phyloP scores from a whole-genome alignment of 2,329 filamentous ascomycete species.

The Ophiostoma perfectum region DNA sequence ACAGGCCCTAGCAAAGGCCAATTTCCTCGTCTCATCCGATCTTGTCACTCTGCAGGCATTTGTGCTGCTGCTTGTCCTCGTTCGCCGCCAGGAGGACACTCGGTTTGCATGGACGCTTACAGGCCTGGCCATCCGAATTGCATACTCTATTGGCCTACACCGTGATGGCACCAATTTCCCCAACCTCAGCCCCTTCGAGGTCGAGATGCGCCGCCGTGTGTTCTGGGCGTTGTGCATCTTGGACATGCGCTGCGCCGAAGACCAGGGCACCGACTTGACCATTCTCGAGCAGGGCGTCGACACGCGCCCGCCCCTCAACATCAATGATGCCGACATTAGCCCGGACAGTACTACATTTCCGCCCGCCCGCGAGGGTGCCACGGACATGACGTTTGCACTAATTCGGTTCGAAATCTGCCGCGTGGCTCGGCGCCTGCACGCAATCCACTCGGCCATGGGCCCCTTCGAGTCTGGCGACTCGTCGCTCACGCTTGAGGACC shows the following conservation, averaged over 20 bases:
- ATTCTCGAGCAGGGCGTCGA: constrained; percentile 45
- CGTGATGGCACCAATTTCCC: constrained; percentile 51
- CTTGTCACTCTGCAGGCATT: constrained; percentile 58
- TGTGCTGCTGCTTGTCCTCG: constrained; percentile 51
- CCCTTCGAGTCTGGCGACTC: constrained; percentile 32
- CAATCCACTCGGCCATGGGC: constrained; percentile 34
- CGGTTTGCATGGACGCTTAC: constrained; percentile 59
- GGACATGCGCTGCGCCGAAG: constrained; percentile 56
- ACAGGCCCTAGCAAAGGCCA: constrained; percentile 55
- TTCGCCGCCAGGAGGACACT: constrained; percentile 48
- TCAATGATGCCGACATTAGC: constrained; percentile 50
- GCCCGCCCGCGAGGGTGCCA: constrained; percentile 44
- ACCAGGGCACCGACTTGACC: constrained; percentile 50
- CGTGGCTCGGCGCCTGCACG: constrained; percentile 38
- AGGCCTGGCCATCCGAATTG: constrained; percentile 54
- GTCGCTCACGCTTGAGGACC: constrained; percentile 38
- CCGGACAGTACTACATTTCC: constrained; percentile 46
- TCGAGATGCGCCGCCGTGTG: constrained; percentile 56
- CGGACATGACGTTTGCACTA: constrained; percentile 47
- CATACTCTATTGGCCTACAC: constrained; percentile 50
- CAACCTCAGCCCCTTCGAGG: constrained; percentile 53
- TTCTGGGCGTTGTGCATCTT: constrained; percentile 58
- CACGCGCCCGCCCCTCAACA: constrained; percentile 50
- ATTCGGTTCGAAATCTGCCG: constrained; percentile 42
- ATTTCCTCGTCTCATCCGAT: constrained; percentile 56